Evolutionary conservation across 495 filamentous ascomycete genomes (phyloP).

Genomic region (Penicillium manginii): DNA sequence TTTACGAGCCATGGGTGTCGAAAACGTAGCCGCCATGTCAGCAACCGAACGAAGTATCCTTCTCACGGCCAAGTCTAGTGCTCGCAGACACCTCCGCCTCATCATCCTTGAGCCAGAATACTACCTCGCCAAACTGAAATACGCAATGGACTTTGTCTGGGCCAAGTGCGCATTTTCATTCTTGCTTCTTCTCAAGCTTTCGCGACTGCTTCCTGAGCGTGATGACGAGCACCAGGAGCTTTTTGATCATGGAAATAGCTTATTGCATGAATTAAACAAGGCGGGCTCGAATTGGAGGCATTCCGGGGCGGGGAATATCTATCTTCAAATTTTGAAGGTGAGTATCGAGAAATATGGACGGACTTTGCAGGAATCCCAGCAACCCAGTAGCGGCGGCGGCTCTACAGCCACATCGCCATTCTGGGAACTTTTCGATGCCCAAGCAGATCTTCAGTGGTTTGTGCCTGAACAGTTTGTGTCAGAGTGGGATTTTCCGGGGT

Average conservation of each 20-base stretch:
- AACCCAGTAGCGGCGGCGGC: conserved; percentile 18
- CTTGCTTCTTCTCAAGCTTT: conserved; percentile 53
- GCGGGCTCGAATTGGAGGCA: conserved; percentile 29
- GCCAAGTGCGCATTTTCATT: conserved; percentile 59
- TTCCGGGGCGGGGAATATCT: conserved; percentile 43
- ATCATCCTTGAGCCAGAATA: conserved; percentile 43
- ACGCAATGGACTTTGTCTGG: conserved; percentile 61
- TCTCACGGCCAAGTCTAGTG: conserved; percentile 49
- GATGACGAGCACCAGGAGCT: conserved; percentile 43
- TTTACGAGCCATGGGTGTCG: conserved; percentile 49
- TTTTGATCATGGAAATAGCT: conserved; percentile 44
- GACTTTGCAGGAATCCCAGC: conserved; percentile 39
- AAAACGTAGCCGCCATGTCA: conserved; percentile 52
- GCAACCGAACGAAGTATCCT: conserved; percentile 45
- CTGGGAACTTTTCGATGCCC: conserved; percentile 49
- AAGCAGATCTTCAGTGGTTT: conserved; percentile 54
- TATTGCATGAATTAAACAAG: conserved; percentile 48
- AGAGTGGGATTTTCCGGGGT: conserved; percentile 58
- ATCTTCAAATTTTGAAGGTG: conserved; percentile 43
- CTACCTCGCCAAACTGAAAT: conserved; percentile 54
- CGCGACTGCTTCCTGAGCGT: conserved; percentile 49
- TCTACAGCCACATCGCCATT: conserved; percentile 32
- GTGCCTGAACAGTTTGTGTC: conserved; percentile 55
- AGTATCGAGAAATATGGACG: conserved; percentile 55
- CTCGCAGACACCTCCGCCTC: conserved; percentile 53